Conservation (phyloP, 352 stramenopile genomes). For the Phytophthora europaea region DNA sequence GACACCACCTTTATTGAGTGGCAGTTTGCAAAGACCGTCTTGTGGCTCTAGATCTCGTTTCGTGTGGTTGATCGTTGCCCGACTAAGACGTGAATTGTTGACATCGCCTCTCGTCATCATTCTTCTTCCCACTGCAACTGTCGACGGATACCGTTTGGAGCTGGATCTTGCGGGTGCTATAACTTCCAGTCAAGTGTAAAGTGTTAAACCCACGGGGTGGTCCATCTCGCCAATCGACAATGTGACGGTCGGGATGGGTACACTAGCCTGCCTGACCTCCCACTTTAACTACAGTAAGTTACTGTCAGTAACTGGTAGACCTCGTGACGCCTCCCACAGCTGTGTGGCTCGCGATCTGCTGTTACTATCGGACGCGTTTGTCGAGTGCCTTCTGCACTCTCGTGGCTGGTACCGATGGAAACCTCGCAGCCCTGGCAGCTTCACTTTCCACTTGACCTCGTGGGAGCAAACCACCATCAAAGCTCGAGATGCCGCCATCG, state of each 20-base stretch:
- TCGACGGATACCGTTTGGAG: too few species aligned
- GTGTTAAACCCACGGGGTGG: too few species aligned
- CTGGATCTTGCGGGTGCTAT: too few species aligned
- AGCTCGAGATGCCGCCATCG: neutral
- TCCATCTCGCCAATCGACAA: constrained; percentile 23
- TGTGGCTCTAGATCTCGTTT: constrained; percentile 8
- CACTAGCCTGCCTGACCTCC: constrained; percentile 1
- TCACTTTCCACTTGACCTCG: constrained; percentile 20
- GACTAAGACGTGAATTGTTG: constrained; percentile 4
- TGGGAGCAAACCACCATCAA: neutral
- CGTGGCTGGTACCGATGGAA: neutral
- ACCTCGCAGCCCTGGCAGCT: neutral
- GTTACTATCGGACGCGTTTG: neutral
- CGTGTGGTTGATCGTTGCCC: neutral
- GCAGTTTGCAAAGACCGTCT: neutral
- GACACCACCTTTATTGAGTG: neutral
- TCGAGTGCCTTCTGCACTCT: neutral
- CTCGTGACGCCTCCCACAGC: neutral
- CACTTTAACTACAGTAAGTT: neutral
- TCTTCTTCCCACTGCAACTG: neutral
- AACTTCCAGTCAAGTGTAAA: too few species aligned
- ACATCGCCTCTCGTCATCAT: neutral
- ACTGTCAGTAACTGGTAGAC: too few species aligned
- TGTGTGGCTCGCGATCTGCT: neutral
- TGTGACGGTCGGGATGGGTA: constrained; percentile 5